Evolutionary conservation across 306 rosid genomes (phyloP).

Genomic region (Potentilla sterilis): DNA sequence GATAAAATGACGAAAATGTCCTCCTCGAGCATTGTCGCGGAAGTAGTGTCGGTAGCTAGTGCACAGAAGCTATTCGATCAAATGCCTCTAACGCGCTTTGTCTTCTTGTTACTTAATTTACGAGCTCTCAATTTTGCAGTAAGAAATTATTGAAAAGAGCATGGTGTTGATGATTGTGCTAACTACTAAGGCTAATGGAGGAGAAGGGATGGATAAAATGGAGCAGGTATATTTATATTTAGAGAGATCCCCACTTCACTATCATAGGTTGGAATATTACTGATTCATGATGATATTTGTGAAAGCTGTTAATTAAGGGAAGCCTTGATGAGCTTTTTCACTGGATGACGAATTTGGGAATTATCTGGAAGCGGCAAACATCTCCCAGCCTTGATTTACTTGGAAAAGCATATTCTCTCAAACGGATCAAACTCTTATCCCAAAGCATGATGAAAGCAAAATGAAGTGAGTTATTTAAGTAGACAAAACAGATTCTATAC

Average conservation of each 20-base stretch:
- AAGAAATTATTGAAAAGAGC: conserved; percentile 47
- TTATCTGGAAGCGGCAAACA: conserved; percentile 50
- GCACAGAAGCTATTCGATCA: too few species aligned
- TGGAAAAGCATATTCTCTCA: conserved; percentile 33
- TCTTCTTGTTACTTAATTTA: too few species aligned
- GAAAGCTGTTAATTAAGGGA: conserved; percentile 49
- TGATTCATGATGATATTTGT: conserved; percentile 71
- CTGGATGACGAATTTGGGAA: conserved; percentile 71
- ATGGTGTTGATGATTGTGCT: conserved; percentile 21
- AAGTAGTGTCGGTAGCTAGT: too few species aligned
- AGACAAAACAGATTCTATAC: too few species aligned
- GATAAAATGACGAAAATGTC: too few species aligned
- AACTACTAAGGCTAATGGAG: conserved; percentile 2
- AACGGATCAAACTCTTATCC: too few species aligned
- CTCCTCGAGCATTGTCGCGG: too few species aligned
- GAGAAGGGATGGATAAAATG: conserved; percentile 27
- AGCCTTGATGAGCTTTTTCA: conserved; percentile 57
- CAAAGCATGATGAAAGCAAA: too few species aligned
- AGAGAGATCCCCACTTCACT: conserved; percentile 58
- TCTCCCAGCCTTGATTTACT: conserved; percentile 55
- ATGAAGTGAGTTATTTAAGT: too few species aligned
- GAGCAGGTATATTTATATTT: conserved; percentile 41
- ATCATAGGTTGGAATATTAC: conserved; percentile 34
- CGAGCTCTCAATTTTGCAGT: conserved; percentile 27
- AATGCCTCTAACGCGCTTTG: too few species aligned